Conservation (phyloP, 495 filamentous ascomycete genomes). For the Tetracladium setigerum region DNA sequence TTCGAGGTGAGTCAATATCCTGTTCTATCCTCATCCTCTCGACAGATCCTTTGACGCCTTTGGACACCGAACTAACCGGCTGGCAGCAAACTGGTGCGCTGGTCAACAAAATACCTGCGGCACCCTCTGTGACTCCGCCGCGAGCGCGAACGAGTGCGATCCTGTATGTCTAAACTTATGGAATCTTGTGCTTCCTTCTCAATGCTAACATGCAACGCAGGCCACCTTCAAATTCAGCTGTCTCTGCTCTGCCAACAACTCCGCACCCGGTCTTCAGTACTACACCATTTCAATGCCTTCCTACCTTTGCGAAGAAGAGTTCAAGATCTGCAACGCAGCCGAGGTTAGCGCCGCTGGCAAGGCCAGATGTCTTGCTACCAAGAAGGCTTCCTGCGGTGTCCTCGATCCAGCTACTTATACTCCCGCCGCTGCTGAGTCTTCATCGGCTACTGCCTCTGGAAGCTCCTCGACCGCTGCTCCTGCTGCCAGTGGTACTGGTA, state of each 20-base stretch:
- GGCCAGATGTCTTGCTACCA: conserved; percentile 24
- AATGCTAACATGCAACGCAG: background rate
- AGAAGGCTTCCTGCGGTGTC: conserved; percentile 27
- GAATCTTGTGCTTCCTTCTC: background rate
- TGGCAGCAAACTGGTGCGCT: conserved; percentile 28
- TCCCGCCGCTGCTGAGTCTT: conserved; percentile 19
- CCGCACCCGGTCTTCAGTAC: conserved; percentile 26
- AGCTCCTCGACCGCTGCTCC: conserved; percentile 17
- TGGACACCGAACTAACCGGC: background rate
- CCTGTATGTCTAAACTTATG: conserved; percentile 18
- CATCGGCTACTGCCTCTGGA: conserved; percentile 16
- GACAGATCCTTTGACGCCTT: conserved; percentile 6
- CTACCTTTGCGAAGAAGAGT: conserved; percentile 30
- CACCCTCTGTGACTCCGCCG: conserved; percentile 25
- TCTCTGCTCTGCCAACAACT: conserved; percentile 24
- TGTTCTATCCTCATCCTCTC: background rate
- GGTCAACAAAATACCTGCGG: conserved; percentile 26
- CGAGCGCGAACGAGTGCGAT: conserved; percentile 23
- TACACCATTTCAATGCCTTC: conserved; percentile 30
- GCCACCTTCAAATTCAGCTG: conserved; percentile 27
- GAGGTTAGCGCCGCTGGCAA: conserved; percentile 28
- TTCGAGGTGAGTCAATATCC: conserved; percentile 16
- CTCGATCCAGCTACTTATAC: conserved; percentile 27
- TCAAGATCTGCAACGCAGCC: conserved; percentile 21
- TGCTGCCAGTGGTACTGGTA: conserved; percentile 10